Evolutionary conservation across 2,329 filamentous ascomycete species (phyloP), one percentile per base, ranked within the genome.

Genomic region (Hypoxylon sp.): DNA sequence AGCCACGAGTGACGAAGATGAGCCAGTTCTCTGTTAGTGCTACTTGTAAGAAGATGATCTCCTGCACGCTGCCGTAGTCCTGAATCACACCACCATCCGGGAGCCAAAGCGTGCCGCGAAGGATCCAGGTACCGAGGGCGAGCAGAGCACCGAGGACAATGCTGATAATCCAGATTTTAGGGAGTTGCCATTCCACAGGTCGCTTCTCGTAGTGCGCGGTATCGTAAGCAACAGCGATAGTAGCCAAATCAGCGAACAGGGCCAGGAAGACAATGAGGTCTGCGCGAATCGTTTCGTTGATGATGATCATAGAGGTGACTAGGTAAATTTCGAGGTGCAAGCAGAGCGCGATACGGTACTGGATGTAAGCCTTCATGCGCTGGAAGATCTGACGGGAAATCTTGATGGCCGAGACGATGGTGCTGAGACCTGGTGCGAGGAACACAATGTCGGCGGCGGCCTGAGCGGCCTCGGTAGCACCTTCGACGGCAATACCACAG

Each of bases 21-120:
- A 93, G 85, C 90, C 91, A 93, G 79, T 92, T 93, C 82, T 93
- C 90, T 13, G 90, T 91, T 22, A 93, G 85, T 11, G 90, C 88
- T 75, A 93, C 90, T 79, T 93, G 85, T 51, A 93, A 85, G 84
- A 93, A 93, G 69, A 93, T 82, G 71, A 93, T 91, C 77, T 91
- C 90, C 82, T 93, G 91, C 69, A 92, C 85, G 75, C 88, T 88
- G 79, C 91, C 91, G 77, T 88, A 92, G 84, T 92, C 90, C 82
- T 92, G 88, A 77, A 93, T 89, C 78, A 93, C 85, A 85, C 90
- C 90, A 80, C 90, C 90, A 79, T 86, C 87, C 66, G 84, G 83
- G 20, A 91, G 80, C 86, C 88, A 92, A 69, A 92, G 81, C 50
- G 89, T 84, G 66, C 87, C 90, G 79, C 89, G 90, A 72, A 92